These are phyloP conservation scores for Yarrowia galli DNA, from an alignment of 1,139 yeast species.

Conservation along the genomic window DNA sequence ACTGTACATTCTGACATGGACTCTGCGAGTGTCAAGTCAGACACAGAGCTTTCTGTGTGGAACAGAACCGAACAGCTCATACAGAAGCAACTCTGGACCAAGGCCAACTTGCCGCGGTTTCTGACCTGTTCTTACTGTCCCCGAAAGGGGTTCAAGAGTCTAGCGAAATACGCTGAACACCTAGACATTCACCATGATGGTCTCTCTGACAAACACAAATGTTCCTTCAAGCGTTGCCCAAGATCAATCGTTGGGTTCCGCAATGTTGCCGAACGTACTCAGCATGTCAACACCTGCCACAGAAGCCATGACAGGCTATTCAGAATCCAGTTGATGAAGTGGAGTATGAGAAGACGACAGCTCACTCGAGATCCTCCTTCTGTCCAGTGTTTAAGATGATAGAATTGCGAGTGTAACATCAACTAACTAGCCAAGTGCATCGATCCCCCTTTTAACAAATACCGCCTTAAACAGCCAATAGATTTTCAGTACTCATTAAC, in stretches of 20 bases:
- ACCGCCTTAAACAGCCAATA: too few relatives aligned
- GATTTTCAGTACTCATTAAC: too few relatives aligned
- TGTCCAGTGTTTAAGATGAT: not conserved
- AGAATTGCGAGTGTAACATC: not conserved
- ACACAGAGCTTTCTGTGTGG: too few relatives aligned
- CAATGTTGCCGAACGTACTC: not conserved
- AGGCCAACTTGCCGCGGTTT: not conserved
- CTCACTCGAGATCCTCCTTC: not conserved
- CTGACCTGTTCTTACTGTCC: not conserved
- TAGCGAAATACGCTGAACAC: not conserved
- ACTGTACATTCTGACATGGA: too few relatives aligned
- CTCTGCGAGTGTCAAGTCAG: too few relatives aligned
- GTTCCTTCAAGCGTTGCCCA: not conserved
- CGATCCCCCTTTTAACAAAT: too few relatives aligned
- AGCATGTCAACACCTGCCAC: not conserved
- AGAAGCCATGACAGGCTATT: not conserved
- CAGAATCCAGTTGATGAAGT: not conserved
- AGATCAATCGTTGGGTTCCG: slow-evolving; percentile 1
- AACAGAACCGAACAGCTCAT: not conserved
- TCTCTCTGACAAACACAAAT: not conserved
- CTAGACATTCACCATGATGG: not conserved
- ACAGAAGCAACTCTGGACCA: not conserved
- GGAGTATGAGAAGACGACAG: slow-evolving; percentile 7
- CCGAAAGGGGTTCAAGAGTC: not conserved
- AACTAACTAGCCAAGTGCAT: too few relatives aligned